A percentile compares a stretch with the other conserved stretches of the same genome.
Evolutionary conservation across 1,284 basidiomycete genomes (phyloP).

Genomic region (Schizopora paradoxa): DNA sequence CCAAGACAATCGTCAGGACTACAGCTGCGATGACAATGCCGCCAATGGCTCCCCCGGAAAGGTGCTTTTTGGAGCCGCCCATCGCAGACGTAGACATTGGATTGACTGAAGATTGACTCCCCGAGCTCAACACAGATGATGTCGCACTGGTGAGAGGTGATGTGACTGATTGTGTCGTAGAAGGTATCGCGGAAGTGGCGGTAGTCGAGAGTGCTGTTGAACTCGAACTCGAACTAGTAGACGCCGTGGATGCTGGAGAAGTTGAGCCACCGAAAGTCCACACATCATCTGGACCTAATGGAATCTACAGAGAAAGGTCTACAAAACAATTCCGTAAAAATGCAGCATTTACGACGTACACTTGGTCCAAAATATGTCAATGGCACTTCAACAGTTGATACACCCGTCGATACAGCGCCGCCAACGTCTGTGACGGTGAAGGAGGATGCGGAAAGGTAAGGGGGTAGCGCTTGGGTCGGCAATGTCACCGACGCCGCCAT

Average conservation of each 20-base stretch:
- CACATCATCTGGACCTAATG: conserved; percentile 15
- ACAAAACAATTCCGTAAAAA: background rate
- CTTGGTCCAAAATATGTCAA: conserved; percentile 18
- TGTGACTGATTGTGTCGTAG: conserved; percentile 4
- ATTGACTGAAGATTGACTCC: conserved; percentile 15
- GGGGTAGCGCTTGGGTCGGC: conserved; percentile 16
- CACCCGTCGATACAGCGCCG: conserved; percentile 9
- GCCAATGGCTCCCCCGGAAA: conserved; percentile 7
- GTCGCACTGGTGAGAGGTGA: background rate
- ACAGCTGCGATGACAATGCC: conserved; percentile 15
- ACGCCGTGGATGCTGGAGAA: conserved; percentile 13
- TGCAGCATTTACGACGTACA: conserved; percentile 8
- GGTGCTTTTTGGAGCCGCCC: conserved; percentile 1
- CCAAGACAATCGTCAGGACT: conserved; percentile 6
- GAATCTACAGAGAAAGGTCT: conserved; percentile 10
- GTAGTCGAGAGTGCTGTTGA: background rate
- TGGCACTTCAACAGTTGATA: conserved; percentile 13
- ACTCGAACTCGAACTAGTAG: no score
- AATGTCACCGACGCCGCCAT: conserved; percentile 12
- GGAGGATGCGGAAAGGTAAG: conserved; percentile 15
- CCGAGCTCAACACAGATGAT: background rate
- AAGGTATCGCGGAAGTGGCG: conserved; percentile 15
- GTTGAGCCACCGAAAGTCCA: conserved; percentile 17
- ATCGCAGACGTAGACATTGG: conserved; percentile 19
- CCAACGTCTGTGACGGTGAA: conserved; percentile 11